phyloP scores from a whole-genome alignment of 306 rosid genomes.

The Sechiopsis laciniata region DNA sequence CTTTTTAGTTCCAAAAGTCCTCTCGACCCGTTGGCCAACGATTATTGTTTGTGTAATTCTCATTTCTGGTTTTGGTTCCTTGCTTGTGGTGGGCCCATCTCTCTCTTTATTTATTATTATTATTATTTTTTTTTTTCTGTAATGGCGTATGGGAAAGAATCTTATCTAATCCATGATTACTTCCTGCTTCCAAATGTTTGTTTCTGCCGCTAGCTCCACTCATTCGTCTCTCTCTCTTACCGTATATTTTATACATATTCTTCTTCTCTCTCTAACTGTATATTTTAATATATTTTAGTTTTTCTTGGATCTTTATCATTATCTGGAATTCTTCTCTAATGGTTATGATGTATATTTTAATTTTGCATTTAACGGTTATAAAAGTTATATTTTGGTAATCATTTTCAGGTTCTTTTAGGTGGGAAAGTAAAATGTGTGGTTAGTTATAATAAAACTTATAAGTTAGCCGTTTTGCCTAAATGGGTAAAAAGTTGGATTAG shows the following conservation, averaged over 20 bases:
- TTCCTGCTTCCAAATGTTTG: constrained; percentile 20
- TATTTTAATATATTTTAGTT: no score
- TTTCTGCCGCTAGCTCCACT: constrained; percentile 17
- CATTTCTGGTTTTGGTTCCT: constrained; percentile 24
- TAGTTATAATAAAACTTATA: neutral
- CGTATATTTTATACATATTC: neutral
- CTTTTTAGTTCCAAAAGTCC: no score
- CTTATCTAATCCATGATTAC: constrained; percentile 33
- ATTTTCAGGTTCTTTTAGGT: neutral
- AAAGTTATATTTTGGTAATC: neutral
- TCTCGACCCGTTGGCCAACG: no score
- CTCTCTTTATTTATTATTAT: neutral
- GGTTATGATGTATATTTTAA: no score
- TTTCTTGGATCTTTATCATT: no score
- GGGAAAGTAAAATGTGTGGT: neutral
- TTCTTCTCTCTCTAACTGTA: no score
- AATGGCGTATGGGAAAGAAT: constrained; percentile 30
- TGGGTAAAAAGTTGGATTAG: no score
- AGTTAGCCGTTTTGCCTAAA: no score
- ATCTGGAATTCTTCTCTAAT: no score
- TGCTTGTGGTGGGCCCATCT: constrained; percentile 40
- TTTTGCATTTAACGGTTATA: neutral
- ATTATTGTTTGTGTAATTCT: no score
- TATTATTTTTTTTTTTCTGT: neutral
- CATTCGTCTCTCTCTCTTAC: neutral